Evolutionary conservation across 2,329 filamentous ascomycete species (phyloP).

Genomic region (Aureobasidium sp.): DNA sequence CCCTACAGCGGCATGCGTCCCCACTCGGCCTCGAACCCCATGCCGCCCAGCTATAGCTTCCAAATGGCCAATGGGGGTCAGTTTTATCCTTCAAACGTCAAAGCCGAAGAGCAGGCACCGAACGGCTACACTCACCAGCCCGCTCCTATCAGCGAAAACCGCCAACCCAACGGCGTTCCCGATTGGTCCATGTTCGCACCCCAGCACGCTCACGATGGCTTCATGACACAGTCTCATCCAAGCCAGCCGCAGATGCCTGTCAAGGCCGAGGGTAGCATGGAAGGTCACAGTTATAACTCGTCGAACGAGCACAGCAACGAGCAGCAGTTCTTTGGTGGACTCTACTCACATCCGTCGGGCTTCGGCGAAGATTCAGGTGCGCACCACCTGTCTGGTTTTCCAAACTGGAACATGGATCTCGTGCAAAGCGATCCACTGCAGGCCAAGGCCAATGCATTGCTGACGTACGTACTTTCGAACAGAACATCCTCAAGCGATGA

Average conservation of each 20-base stretch:
- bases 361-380: constrained; percentile 19
- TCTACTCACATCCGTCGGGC: constrained; percentile 37
- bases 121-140: constrained; percentile 13
- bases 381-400: constrained; percentile 25
- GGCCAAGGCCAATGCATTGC: constrained; percentile 35
- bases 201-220: constrained; percentile 34
- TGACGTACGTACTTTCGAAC: constrained; percentile 30
- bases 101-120: constrained; percentile 13
- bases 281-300: constrained; percentile 29
- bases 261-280: constrained; percentile 36
- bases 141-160: constrained; percentile 5
- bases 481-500: constrained; percentile 13
- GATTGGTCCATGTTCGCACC: constrained; percentile 39
- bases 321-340: constrained; percentile 40
- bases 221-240: constrained; percentile 22
- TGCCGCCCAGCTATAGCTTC: constrained; percentile 24
- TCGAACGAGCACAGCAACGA: constrained; percentile 33
- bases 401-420: constrained; percentile 33
- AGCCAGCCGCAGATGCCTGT: constrained; percentile 30
- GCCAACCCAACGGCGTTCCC: constrained; percentile 21
- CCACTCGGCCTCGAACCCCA: constrained; percentile 20
- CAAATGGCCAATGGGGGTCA: constrained; percentile 22
- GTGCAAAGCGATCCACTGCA: constrained; percentile 32
- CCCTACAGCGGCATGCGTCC: constrained; percentile 23
- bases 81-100: constrained; percentile 18